Conservation (phyloP, 768 basidiomycete genomes). For the Auriculariales sp. region DNA sequence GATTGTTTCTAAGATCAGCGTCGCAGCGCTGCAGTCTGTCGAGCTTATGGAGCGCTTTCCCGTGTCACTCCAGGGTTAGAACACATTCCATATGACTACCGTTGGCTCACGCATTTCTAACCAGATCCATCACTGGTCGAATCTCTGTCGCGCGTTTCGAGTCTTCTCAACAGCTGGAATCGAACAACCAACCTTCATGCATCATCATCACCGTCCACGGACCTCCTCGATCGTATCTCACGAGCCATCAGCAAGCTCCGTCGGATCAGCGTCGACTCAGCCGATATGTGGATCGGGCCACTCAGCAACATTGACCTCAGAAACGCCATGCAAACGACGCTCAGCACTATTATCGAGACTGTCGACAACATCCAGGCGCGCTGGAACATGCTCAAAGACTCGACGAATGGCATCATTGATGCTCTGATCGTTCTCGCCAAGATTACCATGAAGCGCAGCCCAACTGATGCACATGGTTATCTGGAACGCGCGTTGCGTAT, state of each 20-base stretch:
- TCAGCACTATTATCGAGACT: background rate
- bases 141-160: background rate
- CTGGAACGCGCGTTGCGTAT: background rate
- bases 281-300: background rate
- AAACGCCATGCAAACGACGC: background rate
- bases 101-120: background rate
- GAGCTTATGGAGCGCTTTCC: conserved; percentile 1
- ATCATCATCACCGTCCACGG: background rate
- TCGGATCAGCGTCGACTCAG: background rate
- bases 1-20: background rate
- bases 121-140: background rate
- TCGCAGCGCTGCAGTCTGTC: background rate
- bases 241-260: background rate
- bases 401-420: background rate
- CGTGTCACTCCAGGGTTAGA: background rate
- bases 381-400: background rate
- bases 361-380: background rate
- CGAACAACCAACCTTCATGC: background rate
- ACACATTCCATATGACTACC: background rate
- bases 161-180: background rate
- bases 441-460: background rate
- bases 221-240: background rate
- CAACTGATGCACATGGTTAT: background rate
- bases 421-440: background rate
- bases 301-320: background rate